Base-by-base conservation (phyloP, 2,329 filamentous ascomycete species). In the Lizonia empirigonia region DNA sequence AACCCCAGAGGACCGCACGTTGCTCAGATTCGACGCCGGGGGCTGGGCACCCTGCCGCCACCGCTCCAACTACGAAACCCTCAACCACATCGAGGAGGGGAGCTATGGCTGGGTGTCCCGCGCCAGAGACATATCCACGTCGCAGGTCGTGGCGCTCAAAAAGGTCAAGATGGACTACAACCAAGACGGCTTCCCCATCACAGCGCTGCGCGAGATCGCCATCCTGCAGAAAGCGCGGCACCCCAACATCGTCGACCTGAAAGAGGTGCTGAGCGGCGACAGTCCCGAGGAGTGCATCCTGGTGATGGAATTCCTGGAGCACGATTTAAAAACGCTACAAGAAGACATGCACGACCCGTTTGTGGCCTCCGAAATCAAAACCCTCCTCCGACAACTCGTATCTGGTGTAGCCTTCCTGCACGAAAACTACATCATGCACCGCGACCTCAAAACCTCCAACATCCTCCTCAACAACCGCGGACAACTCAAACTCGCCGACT, bases 11-110 rank as follows among this genome's bases (percentile, higher is more conserved):
- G 76, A 78, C 27, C 74, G 82, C 1, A 84, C 81, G 57, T 78
- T 96, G 2, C 74, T 97, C 33, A 85, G 88, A 9, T 92, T 95
- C 67, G 82, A 88, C 8, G 78, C 80, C 12, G 82, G 83, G 8
- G 74, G 78, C 60, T 96, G 91, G 85, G 82, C 84, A 50, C 80
- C 83, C 3, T 89, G 88, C 67, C 82, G 89, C 53, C 89, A 89
- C 69, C 88, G 96, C 20, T 88, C 93, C 67, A 87, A 90, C 68
- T 99, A 92, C 76, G 90, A 97, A 66, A 89, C 90, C 62, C 80
- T 99, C 50, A 99, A 99, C 73, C 89, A 94, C 70, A 99, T 99
- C 65, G 94, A 97, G 74, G 94, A 99, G 77, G 94, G 94, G 27
- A 91, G 91, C 7, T 99, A 99, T 74, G 94, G 94, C 36, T 93